Evolutionary conservation across 495 filamentous ascomycete genomes (phyloP), one percentile per base, ranked within the genome.

Genomic region (Penicillium waksmanii): DNA sequence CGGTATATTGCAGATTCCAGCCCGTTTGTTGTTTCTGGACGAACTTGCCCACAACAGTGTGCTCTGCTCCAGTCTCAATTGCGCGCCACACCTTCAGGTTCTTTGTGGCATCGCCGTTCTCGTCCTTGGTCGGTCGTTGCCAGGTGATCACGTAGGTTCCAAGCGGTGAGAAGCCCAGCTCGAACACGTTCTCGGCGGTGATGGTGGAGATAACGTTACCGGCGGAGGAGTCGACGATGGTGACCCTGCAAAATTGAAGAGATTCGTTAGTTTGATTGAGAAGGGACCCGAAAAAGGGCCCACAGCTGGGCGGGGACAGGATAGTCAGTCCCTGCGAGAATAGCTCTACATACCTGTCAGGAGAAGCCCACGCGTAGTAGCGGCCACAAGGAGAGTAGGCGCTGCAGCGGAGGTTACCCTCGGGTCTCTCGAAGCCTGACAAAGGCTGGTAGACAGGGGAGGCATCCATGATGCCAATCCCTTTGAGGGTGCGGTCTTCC

Each of bases 1-100:
- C 82, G 31, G 92, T 97, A 71, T 97, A 98, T 75, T 98, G 96
- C 70, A 98, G 81, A 76, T 96, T 97, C 95, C 94, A 98, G 69
- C 93, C 92, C 17, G 90, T 93, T 79, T 93, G 90, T 55, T 85
- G 89, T 78, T 97, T 97, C 75, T 98, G 94, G 63, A 98, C 95
- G 68, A 93, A 98, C 61, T 84, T 80, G 58, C 92, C 92, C 35
- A 96, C 84, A n/a, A 91, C 84, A 66, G 84, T 76, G 65, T 89
- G 86, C 65, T 91, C 87, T 36, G 76, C 75, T 56, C 68, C 76
- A 47, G 68, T 76, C 51, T 75, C 88, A 52, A 89, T 72, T 35
- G 89, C 90, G 68, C 85, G 84, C 96, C 96, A 98, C 64, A 98
- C 87, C 81, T 97, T 98, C 58, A 98, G 80, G 72, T 98, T 98